A percentile compares a stretch with the other conserved stretches of the same genome.
Evolutionary conservation across 208 protist genomes (phyloP).

Genomic region (Leishmania tarentolae): DNA sequence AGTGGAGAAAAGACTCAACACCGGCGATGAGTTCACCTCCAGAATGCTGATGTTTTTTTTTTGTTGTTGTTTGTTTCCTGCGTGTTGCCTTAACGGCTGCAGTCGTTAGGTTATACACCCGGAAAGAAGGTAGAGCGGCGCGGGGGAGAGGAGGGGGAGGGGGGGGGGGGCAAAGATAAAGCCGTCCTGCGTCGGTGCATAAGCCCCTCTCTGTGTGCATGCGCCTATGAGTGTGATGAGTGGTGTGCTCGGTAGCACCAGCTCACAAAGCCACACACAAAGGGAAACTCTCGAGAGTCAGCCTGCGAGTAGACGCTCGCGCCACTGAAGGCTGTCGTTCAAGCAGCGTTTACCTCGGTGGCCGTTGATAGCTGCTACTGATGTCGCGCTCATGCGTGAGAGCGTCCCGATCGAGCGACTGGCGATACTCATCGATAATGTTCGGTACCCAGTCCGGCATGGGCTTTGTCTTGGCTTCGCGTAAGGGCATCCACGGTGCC

Average conservation of each 20-base stretch:
- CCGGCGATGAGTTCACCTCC: background rate
- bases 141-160: no score
- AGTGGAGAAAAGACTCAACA: background rate
- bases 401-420: conserved; percentile 73
- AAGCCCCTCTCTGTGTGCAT: background rate
- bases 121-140: background rate
- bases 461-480: conserved; percentile 23
- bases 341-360: background rate
- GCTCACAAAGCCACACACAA: background rate
- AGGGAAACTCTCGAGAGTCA: no score
- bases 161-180: background rate
- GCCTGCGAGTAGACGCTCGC: background rate
- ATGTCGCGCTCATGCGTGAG: conserved; percentile 65
- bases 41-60: background rate
- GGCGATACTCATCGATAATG: conserved; percentile 90
- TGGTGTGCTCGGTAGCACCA: background rate
- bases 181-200: background rate
- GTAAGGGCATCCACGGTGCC: conserved; percentile 47
- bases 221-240: background rate
- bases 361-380: conserved; percentile 55
- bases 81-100: background rate
- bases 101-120: background rate
- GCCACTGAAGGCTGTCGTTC: no score
- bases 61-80: background rate
- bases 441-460: conserved; percentile 84